A percentile compares a stretch with the other conserved stretches of the same genome.
Conservation (phyloP, 352 stramenopile genomes). For the Hyaloperonospora brassicae region DNA sequence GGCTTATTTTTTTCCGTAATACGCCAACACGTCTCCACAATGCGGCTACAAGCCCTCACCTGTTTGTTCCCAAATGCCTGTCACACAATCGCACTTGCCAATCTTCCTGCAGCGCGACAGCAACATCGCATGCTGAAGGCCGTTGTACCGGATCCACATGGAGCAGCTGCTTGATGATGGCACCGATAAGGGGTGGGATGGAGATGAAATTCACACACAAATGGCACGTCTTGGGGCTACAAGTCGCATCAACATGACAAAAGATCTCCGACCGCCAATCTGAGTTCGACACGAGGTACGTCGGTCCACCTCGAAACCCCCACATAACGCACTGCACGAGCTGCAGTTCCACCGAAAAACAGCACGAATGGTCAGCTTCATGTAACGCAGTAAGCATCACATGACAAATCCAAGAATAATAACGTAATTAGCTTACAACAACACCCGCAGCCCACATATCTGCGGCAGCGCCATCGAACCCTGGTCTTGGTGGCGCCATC, state of each 20-base stretch:
- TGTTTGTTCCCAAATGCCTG: conserved; percentile 19
- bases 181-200: conserved; percentile 64
- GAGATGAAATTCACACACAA: conserved; percentile 76
- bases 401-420: conserved; percentile 1
- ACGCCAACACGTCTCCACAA: background rate
- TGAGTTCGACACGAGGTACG: conserved; percentile 43
- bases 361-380: background rate
- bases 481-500: conserved; percentile 43
- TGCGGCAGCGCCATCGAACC: conserved; percentile 62
- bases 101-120: conserved; percentile 60
- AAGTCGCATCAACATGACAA: conserved; percentile 60
- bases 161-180: conserved; percentile 72
- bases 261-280: conserved; percentile 77
- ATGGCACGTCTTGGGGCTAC: conserved; percentile 45
- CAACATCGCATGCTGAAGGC: conserved; percentile 66
- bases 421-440: conserved; percentile 42
- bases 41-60: conserved; percentile 4
- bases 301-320: conserved; percentile 63
- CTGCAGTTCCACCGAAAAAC: conserved; percentile 16
- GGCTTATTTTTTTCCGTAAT: conserved; percentile 2
- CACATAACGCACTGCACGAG: conserved; percentile 76
- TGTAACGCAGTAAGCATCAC: background rate
- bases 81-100: conserved; percentile 48
- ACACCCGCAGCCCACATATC: conserved; percentile 79
- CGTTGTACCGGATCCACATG: conserved; percentile 58